Evolutionary conservation across 345 rosid genomes (phyloP), one percentile per base, ranked within the genome.

Genomic region (Cochlearia excelsa): DNA sequence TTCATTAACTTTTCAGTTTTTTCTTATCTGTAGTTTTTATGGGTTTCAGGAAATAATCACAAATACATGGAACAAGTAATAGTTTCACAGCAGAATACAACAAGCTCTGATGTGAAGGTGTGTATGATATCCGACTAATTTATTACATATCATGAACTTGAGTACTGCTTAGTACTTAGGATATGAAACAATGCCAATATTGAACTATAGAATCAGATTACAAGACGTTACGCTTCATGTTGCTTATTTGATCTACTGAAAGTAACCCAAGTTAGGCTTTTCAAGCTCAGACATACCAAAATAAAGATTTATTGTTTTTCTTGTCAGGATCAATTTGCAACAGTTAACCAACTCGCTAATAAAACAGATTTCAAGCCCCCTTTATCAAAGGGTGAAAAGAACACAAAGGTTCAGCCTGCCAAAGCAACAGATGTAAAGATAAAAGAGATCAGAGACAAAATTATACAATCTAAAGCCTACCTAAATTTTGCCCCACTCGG

Each of bases 381-480:
- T 28, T 68, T 70, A 69, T 50, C 51, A 11, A 67, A 65, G 30
- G 85, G 83, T 75, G 81, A 58, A 57, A 92, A 80, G 79, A 60
- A 30, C 39, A 54, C 58, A 53, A 59, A 23, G 71, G 42, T 38
- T 72, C 67, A 72, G 54, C 57, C 67, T 29, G 49, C 43, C 11
- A 59, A 38, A 48, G 72, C 59, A 47, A 61, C 69, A 29, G 89
- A 92, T 75, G 74, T 55, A 59, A 92, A 82, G 79, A 74, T 83
- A 54, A 83, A 72, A 57, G 81, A 78, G 81, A 79, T 86, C 73
- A 82, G 80, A 82, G 97, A 92, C 82, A 84, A 82, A 70, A 57
- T 92, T 52, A 73, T 92, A 51, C 84, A 88, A 80, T 95, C 94
- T 55, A 82, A 71, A 71, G 86, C 75, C 54, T 92, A 82, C 82